Evolutionary conservation across 176 grass and related monocot species (phyloP), one percentile per base, ranked within the genome.

Genomic region (Carex pumila): DNA sequence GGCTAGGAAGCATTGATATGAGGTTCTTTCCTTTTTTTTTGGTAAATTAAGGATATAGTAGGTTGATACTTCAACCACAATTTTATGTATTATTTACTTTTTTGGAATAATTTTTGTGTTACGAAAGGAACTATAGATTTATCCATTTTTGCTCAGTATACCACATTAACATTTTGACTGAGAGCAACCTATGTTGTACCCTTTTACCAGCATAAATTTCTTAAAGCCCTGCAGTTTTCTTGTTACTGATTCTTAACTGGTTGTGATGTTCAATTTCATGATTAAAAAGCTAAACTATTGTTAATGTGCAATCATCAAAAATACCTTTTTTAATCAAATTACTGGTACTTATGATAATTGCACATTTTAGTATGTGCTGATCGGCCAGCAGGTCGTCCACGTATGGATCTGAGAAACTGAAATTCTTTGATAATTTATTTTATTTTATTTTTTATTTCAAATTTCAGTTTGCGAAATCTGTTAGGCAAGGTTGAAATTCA

Each of bases 401-500:
- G 12, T 82, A 63, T 45, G 9, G n/a, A 65, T 53, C 4, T 81
- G 32, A 29, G 2, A 25, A 74, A 74, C 21, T n/a, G 1, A 74
- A 15, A 30, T 14, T 14, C 0, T 74, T 74, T 52, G n/a, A 41
- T 74, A 53, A 55, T 77, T 77, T 15, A n/a, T n/a, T 4, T 55
- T 56, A 5, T 17, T 41, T 75, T 5, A 15, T 25, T 56, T 31
- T 81, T 15, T 30, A 60, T 61, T 76, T 49, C 30, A 30, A 60
- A 47, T 86, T 75, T 75, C 89, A 95, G 91, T 71, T 54, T 89
- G 52, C 60, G 71, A 88, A 98, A 95, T 88, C 69, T 98, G 22
- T 60, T 85, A 60, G 66, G 91, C 56, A 91, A 88, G 84, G 87
- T 95, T 84, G 94, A 91, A 85, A 95, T 98, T 86, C 91, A 93